Evolutionary conservation across 1,284 basidiomycete species (phyloP), one percentile per base, ranked within the genome.

Genomic region (Coniferiporia weirii): DNA sequence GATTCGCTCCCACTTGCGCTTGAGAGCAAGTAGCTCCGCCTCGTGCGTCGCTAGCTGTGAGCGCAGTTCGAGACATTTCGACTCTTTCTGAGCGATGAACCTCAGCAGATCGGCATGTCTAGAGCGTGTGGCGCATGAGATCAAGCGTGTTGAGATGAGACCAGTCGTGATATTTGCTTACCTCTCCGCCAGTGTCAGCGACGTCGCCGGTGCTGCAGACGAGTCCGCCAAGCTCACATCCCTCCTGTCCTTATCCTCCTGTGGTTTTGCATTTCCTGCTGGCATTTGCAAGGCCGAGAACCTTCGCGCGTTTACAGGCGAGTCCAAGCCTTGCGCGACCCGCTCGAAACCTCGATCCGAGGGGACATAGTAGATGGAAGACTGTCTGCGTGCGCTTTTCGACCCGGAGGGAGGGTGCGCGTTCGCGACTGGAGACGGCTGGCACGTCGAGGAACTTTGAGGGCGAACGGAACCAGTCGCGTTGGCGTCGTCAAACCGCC

Each of bases 61-160:
- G 13, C 88, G 82, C 43, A 92, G 75, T 61, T 92, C 89, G 47
- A 91, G 79, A 64, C 88, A 91, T 70, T 84, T 87, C 0, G 87
- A 81, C 68, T 92, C 89, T 64, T 91, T 91, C 71, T 91, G 88
- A 0, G 89, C 89, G 57, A 92, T 91, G 64, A 85, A 87, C 34
- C 80, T 84, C 17, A 91, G 72, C 3, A 91, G 74, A 61, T 91
- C 89, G 15, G 85, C 82, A 66, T 92, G 87, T 67, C 89, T 91
- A 32, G 52, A n/a, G 50, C 19, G 49, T 38, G 36, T 8, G 19
- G 45, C 15, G 49, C 10, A 38, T 43, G n/a, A 52, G 35, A 10
- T 2, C 51, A 38, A 15, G 10, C 40, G 22, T 15, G 13, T 43
- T 15, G 35, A 20, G 22, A 53, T 17, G 1, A 51, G 38, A 22